Evolutionary conservation across 2,329 filamentous ascomycete species (phyloP).

Genomic region (Calonectria pseudoreteaudii): DNA sequence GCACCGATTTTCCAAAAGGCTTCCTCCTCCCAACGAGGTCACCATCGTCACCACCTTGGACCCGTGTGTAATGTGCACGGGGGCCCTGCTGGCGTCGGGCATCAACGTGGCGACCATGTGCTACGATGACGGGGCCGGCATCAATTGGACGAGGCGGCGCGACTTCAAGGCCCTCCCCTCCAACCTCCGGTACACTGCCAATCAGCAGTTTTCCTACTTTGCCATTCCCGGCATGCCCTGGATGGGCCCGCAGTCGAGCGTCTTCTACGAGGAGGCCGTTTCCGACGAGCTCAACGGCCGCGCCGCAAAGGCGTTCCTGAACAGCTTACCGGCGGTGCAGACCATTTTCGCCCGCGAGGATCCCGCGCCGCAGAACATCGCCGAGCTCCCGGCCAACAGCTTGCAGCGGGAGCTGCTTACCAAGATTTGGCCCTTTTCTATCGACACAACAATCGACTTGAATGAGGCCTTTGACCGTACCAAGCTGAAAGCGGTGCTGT

Average conservation of each 20-base stretch:
- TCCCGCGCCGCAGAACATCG: neutral
- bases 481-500: neutral
- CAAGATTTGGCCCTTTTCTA: neutral
- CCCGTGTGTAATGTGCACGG: neutral
- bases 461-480: neutral
- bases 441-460: neutral
- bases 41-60: neutral
- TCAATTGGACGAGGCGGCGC: neutral
- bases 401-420: neutral
- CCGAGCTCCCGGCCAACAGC: neutral
- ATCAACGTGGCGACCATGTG: neutral
- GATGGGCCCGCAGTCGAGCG: neutral
- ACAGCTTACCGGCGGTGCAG: neutral
- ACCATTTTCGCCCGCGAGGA: neutral
- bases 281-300: neutral
- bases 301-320: neutral
- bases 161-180: neutral
- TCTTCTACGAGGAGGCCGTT: neutral
- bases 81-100: neutral
- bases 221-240: constrained; percentile 1
- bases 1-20: neutral
- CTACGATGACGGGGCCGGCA: neutral
- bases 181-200: neutral
- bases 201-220: neutral
- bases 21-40: neutral